These are phyloP conservation scores for Aspergillus phoenicis DNA, from an alignment of 2,329 filamentous ascomycete genomes.

Conservation along the genomic window DNA sequence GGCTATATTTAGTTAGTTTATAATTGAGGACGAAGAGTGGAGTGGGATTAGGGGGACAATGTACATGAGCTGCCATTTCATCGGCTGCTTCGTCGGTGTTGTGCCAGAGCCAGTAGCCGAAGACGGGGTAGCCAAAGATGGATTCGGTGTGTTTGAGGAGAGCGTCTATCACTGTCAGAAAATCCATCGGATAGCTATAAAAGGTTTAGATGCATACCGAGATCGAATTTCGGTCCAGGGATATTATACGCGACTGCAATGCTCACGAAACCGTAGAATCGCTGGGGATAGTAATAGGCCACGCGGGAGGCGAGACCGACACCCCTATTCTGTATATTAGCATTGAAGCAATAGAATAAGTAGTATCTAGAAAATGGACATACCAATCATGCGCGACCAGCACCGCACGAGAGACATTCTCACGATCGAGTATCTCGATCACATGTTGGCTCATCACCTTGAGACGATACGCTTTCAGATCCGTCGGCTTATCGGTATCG, in stretches of 20 bases:
- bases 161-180: not conserved
- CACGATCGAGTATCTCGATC: slow-evolving; percentile 35
- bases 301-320: slow-evolving; percentile 29
- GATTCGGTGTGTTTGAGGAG: not conserved
- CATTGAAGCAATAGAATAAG: too few species aligned
- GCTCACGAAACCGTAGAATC: slow-evolving; percentile 19
- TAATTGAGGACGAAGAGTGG: not conserved
- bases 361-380: too few species aligned
- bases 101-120: not conserved
- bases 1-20: not conserved
- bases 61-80: slow-evolving; percentile 8
- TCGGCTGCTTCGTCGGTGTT: slow-evolving; percentile 16
- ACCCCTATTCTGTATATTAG: slow-evolving; percentile 13
- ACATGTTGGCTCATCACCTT: slow-evolving; percentile 39
- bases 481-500: slow-evolving; percentile 34
- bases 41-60: not conserved
- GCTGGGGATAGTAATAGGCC: slow-evolving; percentile 26
- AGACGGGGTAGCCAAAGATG: not conserved
- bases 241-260: slow-evolving; percentile 26
- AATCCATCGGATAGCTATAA: too few species aligned
- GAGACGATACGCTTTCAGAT: slow-evolving; percentile 30
- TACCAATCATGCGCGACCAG: slow-evolving; percentile 29
- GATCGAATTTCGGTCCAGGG: slow-evolving; percentile 25
- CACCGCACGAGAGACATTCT: slow-evolving; percentile 24
- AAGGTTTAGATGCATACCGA: slow-evolving; percentile 3